These are phyloP conservation scores for Aquilaria agallochum DNA, from an alignment of 441 rosid genomes.

Conservation along the genomic window DNA sequence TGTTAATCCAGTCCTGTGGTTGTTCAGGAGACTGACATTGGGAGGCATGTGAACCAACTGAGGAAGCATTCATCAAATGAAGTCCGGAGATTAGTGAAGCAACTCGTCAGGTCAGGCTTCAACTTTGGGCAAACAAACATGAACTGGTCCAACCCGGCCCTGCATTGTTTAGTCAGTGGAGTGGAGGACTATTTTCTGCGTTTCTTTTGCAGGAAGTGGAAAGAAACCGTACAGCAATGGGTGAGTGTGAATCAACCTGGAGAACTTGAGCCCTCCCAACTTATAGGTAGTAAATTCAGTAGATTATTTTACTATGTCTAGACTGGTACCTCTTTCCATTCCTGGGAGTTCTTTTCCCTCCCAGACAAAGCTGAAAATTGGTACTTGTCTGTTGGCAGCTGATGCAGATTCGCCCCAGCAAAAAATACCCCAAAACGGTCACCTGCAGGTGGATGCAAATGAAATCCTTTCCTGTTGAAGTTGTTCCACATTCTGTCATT, in stretches of 20 bases:
- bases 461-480: slow-evolving; percentile 2
- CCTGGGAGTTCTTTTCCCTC: too few relatives aligned
- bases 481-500: slow-evolving; percentile 3
- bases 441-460: slow-evolving; percentile 59
- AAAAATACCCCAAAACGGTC: slow-evolving; percentile 61
- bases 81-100: slow-evolving; percentile 65
- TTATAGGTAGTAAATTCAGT: too few relatives aligned
- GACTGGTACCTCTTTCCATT: too few relatives aligned
- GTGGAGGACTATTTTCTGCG: neutral
- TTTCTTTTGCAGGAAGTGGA: slow-evolving; percentile 76
- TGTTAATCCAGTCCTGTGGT: slow-evolving; percentile 6
- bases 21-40: slow-evolving; percentile 70
- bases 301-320: too few relatives aligned
- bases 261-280: slow-evolving; percentile 44
- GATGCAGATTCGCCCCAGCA: slow-evolving; percentile 91
- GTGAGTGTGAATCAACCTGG: slow-evolving; percentile 79
- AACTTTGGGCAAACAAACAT: neutral
- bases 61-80: slow-evolving; percentile 60
- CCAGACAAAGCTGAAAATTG: too few relatives aligned
- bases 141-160: neutral
- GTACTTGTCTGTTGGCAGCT: slow-evolving; percentile 28
- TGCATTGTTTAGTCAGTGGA: too few relatives aligned
- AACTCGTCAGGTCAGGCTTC: slow-evolving; percentile 62
- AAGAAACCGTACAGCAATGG: slow-evolving; percentile 91
- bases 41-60: slow-evolving; percentile 60